Conservation (phyloP, 495 filamentous ascomycete species). For the Halenospora varia region DNA sequence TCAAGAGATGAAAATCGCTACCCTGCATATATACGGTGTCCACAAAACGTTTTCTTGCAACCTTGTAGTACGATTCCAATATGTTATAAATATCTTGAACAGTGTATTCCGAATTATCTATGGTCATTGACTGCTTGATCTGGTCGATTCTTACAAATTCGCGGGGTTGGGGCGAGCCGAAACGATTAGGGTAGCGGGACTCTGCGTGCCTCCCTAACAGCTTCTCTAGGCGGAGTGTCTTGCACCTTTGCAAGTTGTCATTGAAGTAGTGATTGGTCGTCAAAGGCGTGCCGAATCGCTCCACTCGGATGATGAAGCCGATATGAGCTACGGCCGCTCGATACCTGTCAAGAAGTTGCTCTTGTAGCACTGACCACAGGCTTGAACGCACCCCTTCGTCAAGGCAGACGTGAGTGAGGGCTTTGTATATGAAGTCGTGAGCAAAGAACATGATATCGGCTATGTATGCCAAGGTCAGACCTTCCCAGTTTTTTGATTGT, state of each 20-base stretch:
- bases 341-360: constrained; percentile 34
- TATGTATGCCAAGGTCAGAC: not conserved
- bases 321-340: constrained; percentile 30
- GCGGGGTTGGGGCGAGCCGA: not conserved
- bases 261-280: constrained; percentile 47
- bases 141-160: not conserved
- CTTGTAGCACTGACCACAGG: constrained; percentile 28
- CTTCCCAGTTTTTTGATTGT: not conserved
- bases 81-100: constrained; percentile 34
- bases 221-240: constrained; percentile 8
- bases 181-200: not conserved
- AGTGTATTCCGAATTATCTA: constrained; percentile 4
- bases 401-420: not conserved
- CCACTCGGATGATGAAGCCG: constrained; percentile 35
- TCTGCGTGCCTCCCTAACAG: constrained; percentile 4
- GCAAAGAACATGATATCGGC: not conserved
- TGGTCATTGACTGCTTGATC: not conserved
- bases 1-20: constrained; percentile 1
- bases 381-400: constrained; percentile 1
- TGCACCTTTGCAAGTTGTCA: constrained; percentile 34
- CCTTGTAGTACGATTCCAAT: constrained; percentile 36
- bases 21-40: constrained; percentile 28
- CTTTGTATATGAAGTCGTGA: not conserved
- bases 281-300: constrained; percentile 33
- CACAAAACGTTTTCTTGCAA: constrained; percentile 38